phyloP scores from a whole-genome alignment of 257 asterid species.

The Capsicum chinense region DNA sequence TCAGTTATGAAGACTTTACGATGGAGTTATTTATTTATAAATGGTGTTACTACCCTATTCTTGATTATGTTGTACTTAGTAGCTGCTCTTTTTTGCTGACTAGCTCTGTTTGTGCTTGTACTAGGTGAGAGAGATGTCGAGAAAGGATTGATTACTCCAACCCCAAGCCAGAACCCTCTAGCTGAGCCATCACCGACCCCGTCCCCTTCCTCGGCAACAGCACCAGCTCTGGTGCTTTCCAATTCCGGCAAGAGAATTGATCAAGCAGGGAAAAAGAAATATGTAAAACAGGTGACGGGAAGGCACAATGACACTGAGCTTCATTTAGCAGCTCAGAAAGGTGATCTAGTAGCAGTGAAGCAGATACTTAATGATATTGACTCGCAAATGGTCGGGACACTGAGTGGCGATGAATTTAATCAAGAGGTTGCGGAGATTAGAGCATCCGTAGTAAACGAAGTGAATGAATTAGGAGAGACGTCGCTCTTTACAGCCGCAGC shows the following conservation, averaged over 20 bases:
- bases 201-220: conserved; percentile 53
- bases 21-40: not conserved
- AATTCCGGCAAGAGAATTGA: conserved; percentile 59
- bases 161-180: conserved; percentile 38
- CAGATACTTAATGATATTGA: conserved; percentile 53
- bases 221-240: conserved; percentile 62
- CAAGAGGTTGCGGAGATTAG: conserved; percentile 60
- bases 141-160: conserved; percentile 41
- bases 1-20: not conserved
- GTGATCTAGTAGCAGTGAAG: conserved; percentile 53
- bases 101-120: conserved; percentile 4
- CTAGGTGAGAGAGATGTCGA: conserved; percentile 45
- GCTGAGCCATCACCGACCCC: conserved; percentile 48
- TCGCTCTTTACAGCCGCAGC: conserved; percentile 56
- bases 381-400: conserved; percentile 49
- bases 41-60: too few species aligned
- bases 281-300: conserved; percentile 61
- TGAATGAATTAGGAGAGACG: conserved; percentile 58
- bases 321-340: conserved; percentile 62
- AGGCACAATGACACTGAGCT: conserved; percentile 60
- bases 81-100: conserved; percentile 17
- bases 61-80: too few species aligned
- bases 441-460: conserved; percentile 55
- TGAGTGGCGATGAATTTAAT: conserved; percentile 53
- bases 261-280: conserved; percentile 62